phyloP scores from a whole-genome alignment of 805 yeast genomes.

The Lipomyces chichibuensis region DNA sequence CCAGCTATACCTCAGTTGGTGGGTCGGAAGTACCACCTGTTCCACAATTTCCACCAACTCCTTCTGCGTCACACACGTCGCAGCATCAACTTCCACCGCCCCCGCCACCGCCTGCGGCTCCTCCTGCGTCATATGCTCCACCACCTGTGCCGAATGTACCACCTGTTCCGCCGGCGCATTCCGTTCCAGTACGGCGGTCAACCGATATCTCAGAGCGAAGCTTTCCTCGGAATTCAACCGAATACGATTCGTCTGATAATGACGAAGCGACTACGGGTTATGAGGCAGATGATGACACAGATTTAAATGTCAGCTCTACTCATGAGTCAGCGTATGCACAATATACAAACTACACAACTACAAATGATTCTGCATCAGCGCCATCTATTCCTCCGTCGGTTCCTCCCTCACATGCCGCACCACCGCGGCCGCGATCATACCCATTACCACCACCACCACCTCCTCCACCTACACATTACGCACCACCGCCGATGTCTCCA shows the following conservation, averaged over 20 bases:
- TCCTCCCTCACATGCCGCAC: conserved; percentile 32
- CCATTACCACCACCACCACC: conserved; percentile 28
- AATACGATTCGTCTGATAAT: conserved; percentile 37
- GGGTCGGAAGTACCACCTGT: conserved; percentile 10
- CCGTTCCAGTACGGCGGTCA: conserved; percentile 3
- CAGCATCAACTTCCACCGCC: conserved; percentile 17
- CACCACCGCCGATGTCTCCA: conserved; percentile 26
- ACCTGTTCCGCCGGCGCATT: not conserved
- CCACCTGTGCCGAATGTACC: conserved; percentile 20
- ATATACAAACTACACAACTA: conserved; percentile 37
- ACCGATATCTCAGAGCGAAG: conserved; percentile 7
- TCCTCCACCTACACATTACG: conserved; percentile 32
- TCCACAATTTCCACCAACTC: conserved; percentile 8
- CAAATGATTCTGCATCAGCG: conserved; percentile 37
- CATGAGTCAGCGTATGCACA: conserved; percentile 35
- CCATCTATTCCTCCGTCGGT: conserved; percentile 36
- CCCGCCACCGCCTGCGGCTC: conserved; percentile 28
- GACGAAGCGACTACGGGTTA: conserved; percentile 57
- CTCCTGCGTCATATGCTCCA: conserved; percentile 20
- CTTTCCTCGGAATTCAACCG: conserved; percentile 32
- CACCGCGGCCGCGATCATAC: conserved; percentile 30
- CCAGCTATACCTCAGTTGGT: too few species aligned
- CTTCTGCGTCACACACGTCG: not conserved
- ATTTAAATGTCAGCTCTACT: conserved; percentile 39
- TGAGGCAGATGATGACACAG: conserved; percentile 68